Evolutionary conservation across 2,329 filamentous ascomycete genomes (phyloP), one percentile per base, ranked within the genome.

Genomic region (Albophoma yamanashiensis): DNA sequence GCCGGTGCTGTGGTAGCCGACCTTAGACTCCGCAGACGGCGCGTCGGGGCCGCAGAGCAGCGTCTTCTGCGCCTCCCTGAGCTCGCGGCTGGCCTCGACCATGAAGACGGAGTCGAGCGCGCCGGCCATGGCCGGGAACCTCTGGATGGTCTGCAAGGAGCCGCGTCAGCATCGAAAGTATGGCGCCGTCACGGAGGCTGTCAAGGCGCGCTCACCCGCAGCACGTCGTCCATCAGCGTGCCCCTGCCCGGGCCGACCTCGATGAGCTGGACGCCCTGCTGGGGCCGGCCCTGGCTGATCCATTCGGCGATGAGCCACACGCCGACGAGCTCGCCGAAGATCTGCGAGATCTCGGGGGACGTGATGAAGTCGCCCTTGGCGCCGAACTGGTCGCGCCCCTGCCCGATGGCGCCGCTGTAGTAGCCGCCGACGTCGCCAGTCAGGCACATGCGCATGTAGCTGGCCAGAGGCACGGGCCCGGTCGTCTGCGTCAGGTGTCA

Each of bases 381-480:
- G n/a, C 94, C 94, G 67, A 99, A 99, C 64, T 93, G 92, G 70
- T 97, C 92, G 55, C 87, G 83, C 25, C 82, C 86, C 62, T 84
- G 76, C 11, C 82, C 81, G 52, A 87, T 81, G 31, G 86, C 84
- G 6, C 88, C 84, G 0, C 92, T 97, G 75, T 99, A 99, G 77
- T 99, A 99, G 59, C 94, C 94, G 61, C 91, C 92, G 45, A 91
- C 77, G 62, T 94, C 90, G 14, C 90, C 89, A 0, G 94, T 99
- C 64, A 99, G 84, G 73, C 93, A 97, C 87, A 97, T 96, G 71
- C 94, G 92, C 94, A 99, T 99, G 74, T 92, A 99, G 58, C 91
- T 88, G 6, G 94, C 92, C 62, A 99, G 83, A 0, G 94, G 91
- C 36, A 97, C 86, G 4, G 94, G 93, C 0, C 94, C 94, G 14